These are phyloP conservation scores for Salix arbutifolia DNA, from an alignment of 345 rosid species.

Conservation along the genomic window DNA sequence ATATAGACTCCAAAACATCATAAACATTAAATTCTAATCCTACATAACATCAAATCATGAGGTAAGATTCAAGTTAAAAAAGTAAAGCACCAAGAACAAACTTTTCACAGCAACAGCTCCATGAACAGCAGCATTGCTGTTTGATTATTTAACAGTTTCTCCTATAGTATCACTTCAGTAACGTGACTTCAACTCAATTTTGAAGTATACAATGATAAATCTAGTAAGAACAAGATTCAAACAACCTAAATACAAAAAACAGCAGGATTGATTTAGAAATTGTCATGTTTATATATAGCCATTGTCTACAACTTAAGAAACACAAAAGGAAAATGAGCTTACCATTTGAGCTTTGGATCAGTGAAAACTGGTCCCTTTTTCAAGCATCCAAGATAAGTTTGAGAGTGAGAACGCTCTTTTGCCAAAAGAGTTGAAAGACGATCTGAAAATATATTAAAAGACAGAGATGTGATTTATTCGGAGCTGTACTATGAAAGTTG, in stretches of 20 bases:
- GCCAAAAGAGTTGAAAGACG: slow-evolving; percentile 74
- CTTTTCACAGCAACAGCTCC: background rate
- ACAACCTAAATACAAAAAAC: background rate
- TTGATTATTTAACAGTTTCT: background rate
- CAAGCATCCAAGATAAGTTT: slow-evolving; percentile 91
- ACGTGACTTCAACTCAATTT: background rate
- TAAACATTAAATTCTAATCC: background rate
- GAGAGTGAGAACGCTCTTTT: slow-evolving; percentile 71
- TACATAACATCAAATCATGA: background rate
- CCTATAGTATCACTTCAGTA: background rate
- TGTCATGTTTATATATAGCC: background rate
- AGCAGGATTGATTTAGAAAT: background rate
- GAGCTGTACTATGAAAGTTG: background rate
- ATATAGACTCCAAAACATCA: background rate
- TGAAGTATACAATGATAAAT: background rate
- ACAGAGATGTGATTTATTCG: background rate
- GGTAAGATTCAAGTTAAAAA: background rate
- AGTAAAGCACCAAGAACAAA: background rate
- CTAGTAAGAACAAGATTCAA: background rate
- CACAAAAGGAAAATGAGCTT: slow-evolving; percentile 16
- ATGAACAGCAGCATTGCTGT: background rate
- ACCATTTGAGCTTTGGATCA: slow-evolving; percentile 89
- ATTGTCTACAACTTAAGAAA: background rate
- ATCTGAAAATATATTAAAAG: slow-evolving; percentile 39
- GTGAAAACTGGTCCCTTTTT: slow-evolving; percentile 87